Evolutionary conservation across 768 basidiomycete genomes (phyloP).

Genomic region (Russula brevipes): DNA sequence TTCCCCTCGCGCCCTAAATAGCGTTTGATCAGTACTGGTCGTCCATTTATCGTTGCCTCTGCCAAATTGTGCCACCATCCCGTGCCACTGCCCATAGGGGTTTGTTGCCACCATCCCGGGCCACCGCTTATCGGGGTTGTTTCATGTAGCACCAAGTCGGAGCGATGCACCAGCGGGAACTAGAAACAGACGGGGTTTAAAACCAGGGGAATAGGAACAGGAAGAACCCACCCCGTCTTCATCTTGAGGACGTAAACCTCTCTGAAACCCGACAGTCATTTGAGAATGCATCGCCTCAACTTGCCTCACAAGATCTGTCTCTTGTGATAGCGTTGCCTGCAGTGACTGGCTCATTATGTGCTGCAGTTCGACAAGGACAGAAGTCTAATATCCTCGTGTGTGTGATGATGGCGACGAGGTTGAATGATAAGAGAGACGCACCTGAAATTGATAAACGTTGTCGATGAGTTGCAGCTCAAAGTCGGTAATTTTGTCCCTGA

Average conservation of each 20-base stretch:
- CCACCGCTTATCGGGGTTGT: not conserved
- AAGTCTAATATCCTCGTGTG: not conserved
- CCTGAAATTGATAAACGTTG: slow-evolving; percentile 6
- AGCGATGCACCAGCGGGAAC: slow-evolving; percentile 12
- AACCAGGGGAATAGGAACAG: not conserved
- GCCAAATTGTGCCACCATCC: not conserved
- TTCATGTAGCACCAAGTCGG: not conserved
- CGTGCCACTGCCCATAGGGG: not conserved
- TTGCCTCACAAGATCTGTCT: slow-evolving; percentile 13
- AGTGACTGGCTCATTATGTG: slow-evolving; percentile 10
- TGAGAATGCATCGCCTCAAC: slow-evolving; percentile 11
- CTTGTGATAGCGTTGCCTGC: slow-evolving; percentile 5
- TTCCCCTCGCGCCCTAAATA: slow-evolving; percentile 6
- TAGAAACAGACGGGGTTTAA: not conserved
- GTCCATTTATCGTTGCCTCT: slow-evolving; percentile 6
- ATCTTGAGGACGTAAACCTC: slow-evolving; percentile 7
- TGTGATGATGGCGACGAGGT: not conserved
- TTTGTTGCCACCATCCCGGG: not conserved
- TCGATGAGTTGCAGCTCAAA: slow-evolving; percentile 16
- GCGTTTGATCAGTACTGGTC: slow-evolving; percentile 9
- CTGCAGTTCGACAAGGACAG: slow-evolving; percentile 11
- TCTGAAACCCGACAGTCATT: not conserved
- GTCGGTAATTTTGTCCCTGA: slow-evolving; percentile 6
- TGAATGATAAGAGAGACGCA: not conserved
- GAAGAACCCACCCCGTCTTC: slow-evolving; percentile 11